Conservation (phyloP, 2,329 filamentous ascomycete genomes). For the Arthroderma sp. region DNA sequence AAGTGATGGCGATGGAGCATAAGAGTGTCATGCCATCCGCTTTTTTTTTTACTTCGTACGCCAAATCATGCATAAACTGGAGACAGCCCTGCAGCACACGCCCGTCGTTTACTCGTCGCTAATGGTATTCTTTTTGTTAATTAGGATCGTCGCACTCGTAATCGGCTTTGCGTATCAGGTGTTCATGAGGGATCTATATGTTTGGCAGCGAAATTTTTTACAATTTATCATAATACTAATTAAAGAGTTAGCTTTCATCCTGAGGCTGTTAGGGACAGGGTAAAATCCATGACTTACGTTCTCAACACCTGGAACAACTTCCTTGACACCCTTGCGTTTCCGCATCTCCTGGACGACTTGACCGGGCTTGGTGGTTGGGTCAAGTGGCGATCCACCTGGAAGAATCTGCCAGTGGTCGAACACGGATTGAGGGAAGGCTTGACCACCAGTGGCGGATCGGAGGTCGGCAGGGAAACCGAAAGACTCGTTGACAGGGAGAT, state of each 20-base stretch:
- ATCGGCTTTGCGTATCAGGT: constrained; percentile 15
- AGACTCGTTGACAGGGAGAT: constrained; percentile 91
- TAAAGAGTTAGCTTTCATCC: constrained; percentile 16
- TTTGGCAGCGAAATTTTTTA: constrained; percentile 41
- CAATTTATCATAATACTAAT: constrained; percentile 98
- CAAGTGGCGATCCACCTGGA: constrained; percentile 83
- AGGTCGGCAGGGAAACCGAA: constrained; percentile 99
- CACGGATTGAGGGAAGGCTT: constrained; percentile 97
- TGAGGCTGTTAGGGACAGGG: not conserved
- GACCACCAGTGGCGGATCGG: constrained; percentile 80
- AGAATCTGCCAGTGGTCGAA: constrained; percentile 99
- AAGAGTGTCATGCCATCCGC: not conserved
- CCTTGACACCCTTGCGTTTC: constrained; percentile 99
- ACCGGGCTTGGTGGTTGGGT: constrained; percentile 69
- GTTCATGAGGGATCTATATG: constrained; percentile 10
- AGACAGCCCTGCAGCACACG: constrained; percentile 1
- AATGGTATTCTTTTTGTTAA: constrained; percentile 16
- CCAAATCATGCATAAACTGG: not conserved
- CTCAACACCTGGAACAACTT: constrained; percentile 78
- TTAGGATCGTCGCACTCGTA: constrained; percentile 31
- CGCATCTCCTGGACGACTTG: constrained; percentile 76
- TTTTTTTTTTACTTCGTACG: not conserved
- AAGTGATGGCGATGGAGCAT: too few relatives aligned
- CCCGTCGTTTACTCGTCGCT: constrained; percentile 3
- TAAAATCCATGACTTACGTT: constrained; percentile 58